phyloP scores from a whole-genome alignment of 1,139 yeast species.

The Saccharomyces hybrid region DNA sequence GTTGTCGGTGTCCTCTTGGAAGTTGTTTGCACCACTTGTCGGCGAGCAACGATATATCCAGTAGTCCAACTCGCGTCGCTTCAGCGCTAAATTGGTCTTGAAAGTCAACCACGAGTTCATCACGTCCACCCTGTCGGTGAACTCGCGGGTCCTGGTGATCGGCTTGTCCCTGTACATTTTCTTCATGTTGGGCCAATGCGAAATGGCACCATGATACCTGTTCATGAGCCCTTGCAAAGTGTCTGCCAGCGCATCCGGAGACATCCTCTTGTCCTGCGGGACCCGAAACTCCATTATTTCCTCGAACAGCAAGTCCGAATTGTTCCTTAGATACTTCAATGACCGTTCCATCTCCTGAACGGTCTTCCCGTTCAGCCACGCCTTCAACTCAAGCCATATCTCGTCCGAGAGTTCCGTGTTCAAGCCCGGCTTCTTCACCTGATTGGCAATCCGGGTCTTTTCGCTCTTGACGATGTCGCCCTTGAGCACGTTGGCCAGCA shows the following conservation, averaged over 20 bases:
- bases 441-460: conserved; percentile 61
- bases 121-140: conserved; percentile 61
- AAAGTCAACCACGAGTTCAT: conserved; percentile 75
- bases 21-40: conserved; percentile 54
- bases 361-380: conserved; percentile 69
- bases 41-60: conserved; percentile 41
- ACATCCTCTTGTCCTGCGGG: neutral
- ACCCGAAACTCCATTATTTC: conserved; percentile 42
- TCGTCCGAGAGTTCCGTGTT: conserved; percentile 61
- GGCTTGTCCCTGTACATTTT: conserved; percentile 78
- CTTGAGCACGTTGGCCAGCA: conserved; percentile 78
- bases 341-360: conserved; percentile 69
- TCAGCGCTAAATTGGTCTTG: conserved; percentile 58
- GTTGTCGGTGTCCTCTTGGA: conserved; percentile 41
- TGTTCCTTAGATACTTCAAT: conserved; percentile 60
- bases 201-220: conserved; percentile 59
- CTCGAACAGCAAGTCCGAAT: conserved; percentile 63
- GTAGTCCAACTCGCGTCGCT: conserved; percentile 41
- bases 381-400: conserved; percentile 63
- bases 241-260: neutral
- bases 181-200: conserved; percentile 67
- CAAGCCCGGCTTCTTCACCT: conserved; percentile 33
- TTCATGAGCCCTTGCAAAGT: conserved; percentile 38
- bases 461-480: conserved; percentile 90
- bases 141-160: conserved; percentile 52